Conservation (phyloP, 78 protist genomes). For the Polysphondylium violaceum region DNA sequence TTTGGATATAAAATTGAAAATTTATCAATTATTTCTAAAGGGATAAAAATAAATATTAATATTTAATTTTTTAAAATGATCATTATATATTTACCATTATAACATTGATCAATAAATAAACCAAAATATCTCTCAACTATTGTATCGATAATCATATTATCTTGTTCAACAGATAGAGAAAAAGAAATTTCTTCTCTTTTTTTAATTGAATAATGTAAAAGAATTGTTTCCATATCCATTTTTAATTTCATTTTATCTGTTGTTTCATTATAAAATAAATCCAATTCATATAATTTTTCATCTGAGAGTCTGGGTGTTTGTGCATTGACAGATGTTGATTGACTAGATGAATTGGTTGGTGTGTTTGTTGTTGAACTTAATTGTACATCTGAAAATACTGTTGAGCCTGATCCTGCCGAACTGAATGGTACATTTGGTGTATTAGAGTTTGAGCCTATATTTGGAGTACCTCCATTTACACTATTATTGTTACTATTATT, state of each 20-base stretch:
- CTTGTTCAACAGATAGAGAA: constrained; percentile 30
- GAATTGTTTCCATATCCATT: neutral
- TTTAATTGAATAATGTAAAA: neutral
- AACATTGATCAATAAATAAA: constrained; percentile 11
- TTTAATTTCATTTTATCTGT: neutral
- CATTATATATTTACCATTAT: neutral
- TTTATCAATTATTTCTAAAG: constrained; percentile 9
- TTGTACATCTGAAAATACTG: neutral
- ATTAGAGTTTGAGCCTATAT: neutral
- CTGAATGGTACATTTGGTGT: neutral
- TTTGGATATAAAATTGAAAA: neutral
- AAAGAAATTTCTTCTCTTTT: constrained; percentile 33
- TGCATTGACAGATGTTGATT: too few species aligned
- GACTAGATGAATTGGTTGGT: neutral
- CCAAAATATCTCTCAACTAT: constrained; percentile 2
- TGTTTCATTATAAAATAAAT: neutral
- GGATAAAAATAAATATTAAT: neutral
- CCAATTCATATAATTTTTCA: neutral
- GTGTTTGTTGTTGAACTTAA: neutral
- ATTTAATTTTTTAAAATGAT: neutral
- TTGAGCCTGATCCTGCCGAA: neutral
- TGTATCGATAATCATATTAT: constrained; percentile 7
- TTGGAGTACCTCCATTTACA: neutral
- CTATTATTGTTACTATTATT: neutral
- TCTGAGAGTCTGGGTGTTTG: too few species aligned